Conservation (phyloP, 83 land plant genomes). For the Thuja plicata region DNA sequence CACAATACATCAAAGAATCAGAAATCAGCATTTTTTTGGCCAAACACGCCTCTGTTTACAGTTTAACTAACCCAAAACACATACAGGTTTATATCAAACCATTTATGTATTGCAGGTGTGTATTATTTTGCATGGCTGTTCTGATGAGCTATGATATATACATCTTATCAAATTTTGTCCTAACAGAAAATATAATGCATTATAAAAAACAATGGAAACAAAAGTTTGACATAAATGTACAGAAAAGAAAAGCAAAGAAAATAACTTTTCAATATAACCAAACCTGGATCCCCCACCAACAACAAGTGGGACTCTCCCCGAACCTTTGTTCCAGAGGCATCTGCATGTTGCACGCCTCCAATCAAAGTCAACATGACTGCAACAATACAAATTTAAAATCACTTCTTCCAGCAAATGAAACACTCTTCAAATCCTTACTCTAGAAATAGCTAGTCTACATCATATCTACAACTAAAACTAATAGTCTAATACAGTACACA, state of each 20-base stretch:
- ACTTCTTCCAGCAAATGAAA: background rate
- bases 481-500: too few species aligned
- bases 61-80: background rate
- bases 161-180: too few species aligned
- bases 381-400: background rate
- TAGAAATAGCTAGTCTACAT: background rate
- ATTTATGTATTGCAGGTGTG: background rate
- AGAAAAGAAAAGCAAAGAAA: background rate
- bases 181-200: background rate
- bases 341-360: conserved; percentile 96
- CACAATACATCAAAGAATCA: background rate
- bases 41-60: background rate
- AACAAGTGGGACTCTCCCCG: conserved; percentile 97
- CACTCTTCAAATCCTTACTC: background rate
- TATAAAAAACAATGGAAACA: background rate
- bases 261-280: background rate
- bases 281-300: conserved; percentile 97
- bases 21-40: background rate
- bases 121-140: background rate
- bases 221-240: background rate
- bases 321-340: conserved; percentile 92
- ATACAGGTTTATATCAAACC: too few species aligned
- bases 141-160: background rate
- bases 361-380: conserved; percentile 90
- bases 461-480: too few species aligned